A percentile compares a stretch with the other conserved stretches of the same genome.
These are phyloP conservation scores for Aspergillus indologenus DNA, from an alignment of 495 filamentous ascomycete species.

Conservation along the genomic window DNA sequence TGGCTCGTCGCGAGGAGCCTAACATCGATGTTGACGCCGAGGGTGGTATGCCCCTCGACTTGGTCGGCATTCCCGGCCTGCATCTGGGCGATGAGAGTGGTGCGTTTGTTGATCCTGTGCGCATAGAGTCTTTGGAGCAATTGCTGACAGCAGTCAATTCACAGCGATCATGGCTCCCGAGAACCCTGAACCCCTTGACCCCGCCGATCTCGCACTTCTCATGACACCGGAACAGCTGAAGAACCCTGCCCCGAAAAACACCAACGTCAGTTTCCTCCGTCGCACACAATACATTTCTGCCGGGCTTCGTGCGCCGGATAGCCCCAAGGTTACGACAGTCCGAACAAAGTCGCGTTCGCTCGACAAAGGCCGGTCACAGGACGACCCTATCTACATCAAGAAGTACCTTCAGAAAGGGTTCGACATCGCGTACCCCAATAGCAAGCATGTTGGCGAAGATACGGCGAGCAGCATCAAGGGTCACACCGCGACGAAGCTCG, in stretches of 20 bases:
- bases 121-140: not conserved
- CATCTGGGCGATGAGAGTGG: constrained; percentile 95
- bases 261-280: constrained; percentile 87
- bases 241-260: constrained; percentile 66
- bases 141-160: constrained; percentile 14
- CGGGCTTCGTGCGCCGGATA: constrained; percentile 45
- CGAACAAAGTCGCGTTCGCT: constrained; percentile 41
- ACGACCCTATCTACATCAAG: constrained; percentile 79
- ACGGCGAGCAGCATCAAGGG: constrained; percentile 50
- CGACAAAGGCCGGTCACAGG: constrained; percentile 52
- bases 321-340: constrained; percentile 36
- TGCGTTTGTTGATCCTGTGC: constrained; percentile 44
- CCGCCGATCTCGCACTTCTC: constrained; percentile 76
- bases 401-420: constrained; percentile 82
- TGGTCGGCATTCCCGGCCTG: constrained; percentile 89
- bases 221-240: constrained; percentile 75
- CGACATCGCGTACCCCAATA: constrained; percentile 69
- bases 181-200: constrained; percentile 66
- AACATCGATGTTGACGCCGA: constrained; percentile 98
- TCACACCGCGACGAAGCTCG: constrained; percentile 53
- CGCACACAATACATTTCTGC: constrained; percentile 95
- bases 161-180: constrained; percentile 78
- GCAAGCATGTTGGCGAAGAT: constrained; percentile 55
- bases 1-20: constrained; percentile 86
- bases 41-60: constrained; percentile 93